Percentiles rank a stretch among this genome's conserved stretches.
Conservation (phyloP, 768 basidiomycete species). For the Leccinum subtestaceum region DNA sequence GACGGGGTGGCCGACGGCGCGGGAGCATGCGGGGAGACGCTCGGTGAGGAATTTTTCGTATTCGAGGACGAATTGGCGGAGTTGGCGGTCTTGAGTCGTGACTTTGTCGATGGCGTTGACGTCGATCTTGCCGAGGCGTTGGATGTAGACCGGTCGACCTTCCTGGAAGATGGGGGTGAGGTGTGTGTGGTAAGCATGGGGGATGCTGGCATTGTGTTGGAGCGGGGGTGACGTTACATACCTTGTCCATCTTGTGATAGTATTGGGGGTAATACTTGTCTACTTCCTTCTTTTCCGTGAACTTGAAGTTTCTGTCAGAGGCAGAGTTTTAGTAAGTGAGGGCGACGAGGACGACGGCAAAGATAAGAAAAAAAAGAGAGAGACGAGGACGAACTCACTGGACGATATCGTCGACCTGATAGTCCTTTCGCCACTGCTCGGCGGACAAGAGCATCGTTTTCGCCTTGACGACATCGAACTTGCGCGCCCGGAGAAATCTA, state of each 20-base stretch:
- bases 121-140: constrained; percentile 88
- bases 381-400: constrained; percentile 41
- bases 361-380: too few relatives aligned
- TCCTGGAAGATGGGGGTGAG: constrained; percentile 49
- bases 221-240: constrained; percentile 25
- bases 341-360: not conserved
- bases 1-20: constrained; percentile 75
- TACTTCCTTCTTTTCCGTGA: constrained; percentile 77
- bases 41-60: constrained; percentile 86
- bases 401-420: constrained; percentile 73
- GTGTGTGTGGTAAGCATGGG: not conserved
- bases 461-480: constrained; percentile 80
- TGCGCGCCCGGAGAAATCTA: constrained; percentile 90
- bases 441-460: constrained; percentile 80
- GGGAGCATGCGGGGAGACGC: constrained; percentile 79
- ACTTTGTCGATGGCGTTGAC: constrained; percentile 74
- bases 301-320: constrained; percentile 72
- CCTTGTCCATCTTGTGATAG: constrained; percentile 96
- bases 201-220: not conserved
- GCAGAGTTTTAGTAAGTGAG: not conserved
- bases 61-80: constrained; percentile 85
- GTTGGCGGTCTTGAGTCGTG: constrained; percentile 85
- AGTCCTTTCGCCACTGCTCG: constrained; percentile 90
- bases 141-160: constrained; percentile 93
- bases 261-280: constrained; percentile 94